Conservation (phyloP, 1,139 yeast species). For the Hyphopichia fennica region DNA sequence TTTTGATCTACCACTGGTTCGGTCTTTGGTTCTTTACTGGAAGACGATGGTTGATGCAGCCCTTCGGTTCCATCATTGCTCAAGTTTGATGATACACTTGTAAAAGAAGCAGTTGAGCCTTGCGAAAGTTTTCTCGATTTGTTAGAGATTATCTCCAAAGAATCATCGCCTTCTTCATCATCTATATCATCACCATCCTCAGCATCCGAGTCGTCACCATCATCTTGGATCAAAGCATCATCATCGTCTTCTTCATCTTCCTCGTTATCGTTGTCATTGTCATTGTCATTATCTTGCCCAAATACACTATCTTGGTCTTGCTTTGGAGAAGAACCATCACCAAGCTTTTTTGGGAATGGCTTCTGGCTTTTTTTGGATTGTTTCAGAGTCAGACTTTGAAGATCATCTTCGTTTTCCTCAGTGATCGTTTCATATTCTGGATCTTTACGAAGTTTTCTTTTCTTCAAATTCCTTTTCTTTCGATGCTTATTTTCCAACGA, state of each 20-base stretch:
- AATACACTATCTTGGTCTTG: background rate
- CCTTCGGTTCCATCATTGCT: conserved; percentile 23
- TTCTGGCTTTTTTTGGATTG: background rate
- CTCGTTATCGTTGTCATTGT: conserved; percentile 12
- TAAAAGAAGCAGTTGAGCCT: conserved; percentile 39
- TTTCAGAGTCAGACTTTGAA: background rate
- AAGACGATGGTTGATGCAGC: conserved; percentile 7
- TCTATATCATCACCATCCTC: conserved; percentile 33
- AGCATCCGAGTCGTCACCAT: conserved; percentile 20
- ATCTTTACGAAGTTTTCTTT: conserved; percentile 10
- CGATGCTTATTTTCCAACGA: conserved; percentile 45
- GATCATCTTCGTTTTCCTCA: conserved; percentile 27
- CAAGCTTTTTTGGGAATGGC: background rate
- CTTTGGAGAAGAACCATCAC: conserved; percentile 7
- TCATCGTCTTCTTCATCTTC: conserved; percentile 38
- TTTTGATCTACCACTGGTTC: conserved; percentile 73
- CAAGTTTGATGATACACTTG: conserved; percentile 35
- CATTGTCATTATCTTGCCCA: conserved; percentile 7
- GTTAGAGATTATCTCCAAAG: conserved; percentile 21
- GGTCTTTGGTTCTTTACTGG: conserved; percentile 21
- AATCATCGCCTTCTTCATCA: conserved; percentile 25
- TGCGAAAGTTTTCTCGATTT: conserved; percentile 42
- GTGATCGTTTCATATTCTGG: conserved; percentile 29
- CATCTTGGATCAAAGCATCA: conserved; percentile 11
- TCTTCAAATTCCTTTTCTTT: conserved; percentile 24